phyloP scores from a whole-genome alignment of 129 eudicot species.

The Gnaphalium uliginosum region DNA sequence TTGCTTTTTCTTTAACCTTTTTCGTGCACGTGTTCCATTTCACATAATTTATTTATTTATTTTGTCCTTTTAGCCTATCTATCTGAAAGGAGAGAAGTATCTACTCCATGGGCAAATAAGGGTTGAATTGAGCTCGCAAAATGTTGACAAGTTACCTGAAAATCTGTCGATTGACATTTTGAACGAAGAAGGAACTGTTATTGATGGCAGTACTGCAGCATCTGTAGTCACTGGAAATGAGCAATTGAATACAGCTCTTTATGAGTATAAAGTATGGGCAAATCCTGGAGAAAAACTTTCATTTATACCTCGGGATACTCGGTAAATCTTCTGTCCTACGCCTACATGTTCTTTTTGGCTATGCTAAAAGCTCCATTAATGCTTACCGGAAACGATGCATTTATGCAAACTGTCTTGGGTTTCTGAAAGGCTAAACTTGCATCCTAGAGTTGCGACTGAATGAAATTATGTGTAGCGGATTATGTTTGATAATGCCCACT shows the following conservation, averaged over 20 bases:
- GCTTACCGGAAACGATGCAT: constrained; percentile 1
- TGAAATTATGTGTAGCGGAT: background rate
- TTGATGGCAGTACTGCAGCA: constrained; percentile 53
- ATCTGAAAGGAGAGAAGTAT: constrained; percentile 83
- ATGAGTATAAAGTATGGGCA: constrained; percentile 83
- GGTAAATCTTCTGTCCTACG: constrained; percentile 47
- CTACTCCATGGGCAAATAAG: constrained; percentile 71
- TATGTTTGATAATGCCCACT: background rate
- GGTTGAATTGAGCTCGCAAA: constrained; percentile 51
- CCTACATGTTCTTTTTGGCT: background rate
- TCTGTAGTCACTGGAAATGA: constrained; percentile 35
- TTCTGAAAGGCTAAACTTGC: background rate
- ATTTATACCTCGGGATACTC: constrained; percentile 66
- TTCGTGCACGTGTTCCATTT: background rate
- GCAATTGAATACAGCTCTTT: constrained; percentile 49
- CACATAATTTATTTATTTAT: constrained; percentile 28
- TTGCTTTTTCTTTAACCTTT: background rate
- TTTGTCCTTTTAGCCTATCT: constrained; percentile 56
- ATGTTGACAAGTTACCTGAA: constrained; percentile 49
- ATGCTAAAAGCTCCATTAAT: background rate
- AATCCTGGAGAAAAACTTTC: constrained; percentile 67
- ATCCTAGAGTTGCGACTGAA: background rate
- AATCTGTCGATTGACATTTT: constrained; percentile 53
- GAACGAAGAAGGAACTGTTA: constrained; percentile 47
- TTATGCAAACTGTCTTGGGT: background rate